These are phyloP conservation scores for Houttuynia cordata DNA, from an alignment of 164 flowering plant genomes.

Conservation along the genomic window DNA sequence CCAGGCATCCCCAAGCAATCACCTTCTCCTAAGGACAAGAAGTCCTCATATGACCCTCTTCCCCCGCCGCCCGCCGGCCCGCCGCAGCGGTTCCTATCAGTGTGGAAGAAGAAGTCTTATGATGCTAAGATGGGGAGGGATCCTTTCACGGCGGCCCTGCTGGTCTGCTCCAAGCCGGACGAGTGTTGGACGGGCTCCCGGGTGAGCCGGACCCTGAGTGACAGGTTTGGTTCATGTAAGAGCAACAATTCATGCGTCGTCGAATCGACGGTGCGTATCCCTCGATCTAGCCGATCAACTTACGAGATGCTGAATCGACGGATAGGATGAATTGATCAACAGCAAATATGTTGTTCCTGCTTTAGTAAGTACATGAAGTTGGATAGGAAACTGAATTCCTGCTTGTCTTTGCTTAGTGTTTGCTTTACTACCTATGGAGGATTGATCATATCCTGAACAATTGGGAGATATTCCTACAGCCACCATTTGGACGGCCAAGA, in stretches of 20 bases:
- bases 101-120: conserved; percentile 2
- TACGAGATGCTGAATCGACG: conserved; percentile 3
- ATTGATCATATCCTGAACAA: too few relatives aligned
- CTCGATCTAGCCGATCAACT: conserved; percentile 1
- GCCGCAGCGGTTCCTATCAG: not conserved
- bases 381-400: not conserved
- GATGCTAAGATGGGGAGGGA: not conserved
- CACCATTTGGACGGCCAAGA: too few relatives aligned
- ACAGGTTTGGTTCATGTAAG: conserved; percentile 3
- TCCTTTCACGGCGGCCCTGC: conserved; percentile 2
- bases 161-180: conserved; percentile 1
- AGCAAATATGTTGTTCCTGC: not conserved
- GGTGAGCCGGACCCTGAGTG: conserved; percentile 1
- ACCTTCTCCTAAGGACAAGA: not conserved
- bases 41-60: not conserved
- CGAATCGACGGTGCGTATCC: conserved; percentile 2
- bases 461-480: too few relatives aligned
- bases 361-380: not conserved
- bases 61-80: conserved; percentile 1
- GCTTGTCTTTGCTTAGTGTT: not conserved
- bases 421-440: not conserved
- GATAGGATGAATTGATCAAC: not conserved
- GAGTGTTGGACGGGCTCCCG: conserved; percentile 1
- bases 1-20: conserved; percentile 3
- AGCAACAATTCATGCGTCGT: not conserved